These are phyloP conservation scores for Ophiostoma angusticollis DNA, from an alignment of 2,329 filamentous ascomycete genomes.

Conservation along the genomic window DNA sequence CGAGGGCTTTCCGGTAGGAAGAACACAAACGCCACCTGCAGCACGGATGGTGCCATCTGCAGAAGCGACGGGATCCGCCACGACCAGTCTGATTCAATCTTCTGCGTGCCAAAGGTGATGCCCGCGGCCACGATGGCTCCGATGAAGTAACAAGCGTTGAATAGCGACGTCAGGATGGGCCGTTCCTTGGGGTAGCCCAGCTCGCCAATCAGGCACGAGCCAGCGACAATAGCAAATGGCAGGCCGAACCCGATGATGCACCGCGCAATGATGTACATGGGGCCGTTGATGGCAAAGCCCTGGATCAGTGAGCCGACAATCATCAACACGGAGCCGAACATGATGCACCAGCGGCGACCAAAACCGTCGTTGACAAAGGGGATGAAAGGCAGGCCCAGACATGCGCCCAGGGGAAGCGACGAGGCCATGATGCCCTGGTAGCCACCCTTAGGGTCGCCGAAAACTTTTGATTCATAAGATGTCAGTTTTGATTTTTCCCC, in stretches of 20 bases:
- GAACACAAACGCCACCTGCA: slow-evolving; percentile 28
- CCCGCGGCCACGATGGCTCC: slow-evolving; percentile 37
- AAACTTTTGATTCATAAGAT: slow-evolving; percentile 14
- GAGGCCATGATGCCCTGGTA: slow-evolving; percentile 30
- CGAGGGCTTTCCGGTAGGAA: slow-evolving; percentile 19
- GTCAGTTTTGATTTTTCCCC: neutral
- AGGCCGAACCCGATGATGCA: slow-evolving; percentile 50
- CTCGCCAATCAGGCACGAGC: slow-evolving; percentile 45
- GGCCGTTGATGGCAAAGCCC: slow-evolving; percentile 31
- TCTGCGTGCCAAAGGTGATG: slow-evolving; percentile 35
- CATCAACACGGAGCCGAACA: slow-evolving; percentile 39
- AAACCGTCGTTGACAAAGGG: slow-evolving; percentile 37
- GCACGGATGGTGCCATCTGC: slow-evolving; percentile 24
- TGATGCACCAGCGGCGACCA: slow-evolving; percentile 37
- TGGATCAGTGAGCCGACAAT: slow-evolving; percentile 40
- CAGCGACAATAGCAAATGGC: slow-evolving; percentile 45
- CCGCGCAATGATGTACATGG: slow-evolving; percentile 48
- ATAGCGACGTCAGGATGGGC: slow-evolving; percentile 43
- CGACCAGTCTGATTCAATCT: slow-evolving; percentile 22
- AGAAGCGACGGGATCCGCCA: slow-evolving; percentile 30
- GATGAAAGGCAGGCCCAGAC: slow-evolving; percentile 37
- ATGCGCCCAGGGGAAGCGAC: slow-evolving; percentile 39
- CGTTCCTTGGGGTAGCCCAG: slow-evolving; percentile 49
- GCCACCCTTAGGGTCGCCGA: slow-evolving; percentile 20
- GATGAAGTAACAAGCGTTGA: slow-evolving; percentile 41